A percentile compares a stretch with the other conserved stretches of the same genome.
Conservation (phyloP, 2,329 filamentous ascomycete genomes). For the Penicillium sp. region DNA sequence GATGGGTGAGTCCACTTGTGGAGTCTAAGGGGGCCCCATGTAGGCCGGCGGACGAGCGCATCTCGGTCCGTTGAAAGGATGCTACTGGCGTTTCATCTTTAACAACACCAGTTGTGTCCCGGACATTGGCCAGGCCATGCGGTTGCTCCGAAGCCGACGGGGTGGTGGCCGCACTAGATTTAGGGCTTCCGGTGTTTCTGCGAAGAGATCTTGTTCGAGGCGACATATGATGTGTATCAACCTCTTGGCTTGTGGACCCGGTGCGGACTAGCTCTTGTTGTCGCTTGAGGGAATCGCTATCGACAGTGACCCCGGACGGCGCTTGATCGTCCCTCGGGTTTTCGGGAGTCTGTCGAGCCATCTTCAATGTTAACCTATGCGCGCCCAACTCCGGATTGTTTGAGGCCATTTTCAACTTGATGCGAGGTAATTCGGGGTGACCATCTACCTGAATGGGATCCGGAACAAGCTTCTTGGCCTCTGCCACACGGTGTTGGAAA, state of each 20-base stretch:
- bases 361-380: conserved; percentile 71
- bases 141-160: conserved; percentile 27
- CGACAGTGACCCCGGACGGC: conserved; percentile 51
- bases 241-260: conserved; percentile 38
- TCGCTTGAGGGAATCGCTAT: conserved; percentile 54
- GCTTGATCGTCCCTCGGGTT: conserved; percentile 44
- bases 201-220: conserved; percentile 38
- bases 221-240: conserved; percentile 15
- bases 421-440: conserved; percentile 62
- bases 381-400: conserved; percentile 42
- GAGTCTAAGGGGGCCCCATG: conserved; percentile 8
- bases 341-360: conserved; percentile 60
- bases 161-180: conserved; percentile 22
- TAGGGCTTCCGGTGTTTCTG: conserved; percentile 31
- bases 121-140: conserved; percentile 17
- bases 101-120: conserved; percentile 27
- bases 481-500: conserved; percentile 66
- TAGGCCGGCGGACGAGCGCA: conserved; percentile 17
- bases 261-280: conserved; percentile 54
- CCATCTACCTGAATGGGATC: conserved; percentile 55
- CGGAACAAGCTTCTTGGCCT: conserved; percentile 69
- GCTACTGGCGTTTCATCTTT: conserved; percentile 11
- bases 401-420: conserved; percentile 71
- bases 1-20: neutral
- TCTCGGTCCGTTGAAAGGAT: conserved; percentile 10